Percentiles rank a stretch among this genome's conserved stretches.
Conservation (phyloP, 1,284 basidiomycete species). For the Ustilago xerochloae region DNA sequence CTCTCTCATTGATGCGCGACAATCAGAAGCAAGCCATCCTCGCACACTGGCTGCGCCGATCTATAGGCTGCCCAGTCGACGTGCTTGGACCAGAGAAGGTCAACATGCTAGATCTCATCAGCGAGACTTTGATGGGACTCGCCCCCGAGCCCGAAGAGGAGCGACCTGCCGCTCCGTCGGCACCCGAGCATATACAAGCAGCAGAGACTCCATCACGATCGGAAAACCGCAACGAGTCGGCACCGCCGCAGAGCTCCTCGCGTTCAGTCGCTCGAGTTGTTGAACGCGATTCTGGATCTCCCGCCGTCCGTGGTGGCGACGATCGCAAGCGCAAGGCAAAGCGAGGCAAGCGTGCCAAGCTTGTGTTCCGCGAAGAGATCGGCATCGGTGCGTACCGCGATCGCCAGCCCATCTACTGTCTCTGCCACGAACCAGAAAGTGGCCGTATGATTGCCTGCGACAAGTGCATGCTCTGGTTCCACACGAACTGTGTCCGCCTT, state of each 20-base stretch:
- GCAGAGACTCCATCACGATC: conserved; percentile 17
- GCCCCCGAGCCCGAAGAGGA: conserved; percentile 7
- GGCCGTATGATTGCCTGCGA: conserved; percentile 67
- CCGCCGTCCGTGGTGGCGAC: conserved; percentile 29
- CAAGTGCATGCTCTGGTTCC: conserved; percentile 67
- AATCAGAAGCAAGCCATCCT: conserved; percentile 43
- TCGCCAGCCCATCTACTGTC: conserved; percentile 60
- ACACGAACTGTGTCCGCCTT: conserved; percentile 63
- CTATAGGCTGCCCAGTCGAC: conserved; percentile 55
- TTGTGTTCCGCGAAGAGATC: conserved; percentile 65
- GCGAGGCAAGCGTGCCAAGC: conserved; percentile 65
- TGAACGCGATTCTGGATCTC: conserved; percentile 34
- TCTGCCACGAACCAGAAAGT: conserved; percentile 61
- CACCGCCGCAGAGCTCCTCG: conserved; percentile 11
- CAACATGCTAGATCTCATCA: conserved; percentile 44
- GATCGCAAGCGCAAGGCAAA: conserved; percentile 51
- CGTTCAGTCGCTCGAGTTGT: conserved; percentile 6
- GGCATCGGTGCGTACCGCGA: conserved; percentile 43
- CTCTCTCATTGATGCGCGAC: conserved; percentile 47
- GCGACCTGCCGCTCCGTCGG: conserved; percentile 4
- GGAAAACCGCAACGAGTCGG: conserved; percentile 13
- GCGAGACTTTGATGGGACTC: conserved; percentile 23
- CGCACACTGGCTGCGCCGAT: conserved; percentile 45
- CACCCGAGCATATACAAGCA: conserved; percentile 10
- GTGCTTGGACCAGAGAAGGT: conserved; percentile 51